phyloP scores from a whole-genome alignment of 306 rosid genomes.

The Lathyrus oleraceus region DNA sequence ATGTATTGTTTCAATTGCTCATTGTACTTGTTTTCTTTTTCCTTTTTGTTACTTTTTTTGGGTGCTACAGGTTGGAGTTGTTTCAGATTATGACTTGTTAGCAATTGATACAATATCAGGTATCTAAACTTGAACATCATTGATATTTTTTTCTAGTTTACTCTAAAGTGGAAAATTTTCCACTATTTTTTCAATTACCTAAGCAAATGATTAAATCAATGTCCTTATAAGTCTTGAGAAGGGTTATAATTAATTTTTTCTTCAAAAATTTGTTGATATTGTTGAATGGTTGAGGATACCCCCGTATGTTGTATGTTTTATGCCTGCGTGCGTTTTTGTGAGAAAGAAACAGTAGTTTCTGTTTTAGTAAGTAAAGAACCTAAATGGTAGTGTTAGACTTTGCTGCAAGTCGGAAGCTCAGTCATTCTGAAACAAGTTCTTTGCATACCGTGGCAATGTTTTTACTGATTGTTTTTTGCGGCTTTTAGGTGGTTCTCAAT shows the following conservation, averaged over 20 bases:
- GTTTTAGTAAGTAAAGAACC: conserved; percentile 13
- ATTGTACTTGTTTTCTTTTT: background rate
- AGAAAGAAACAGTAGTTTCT: background rate
- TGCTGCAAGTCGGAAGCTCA: conserved; percentile 11
- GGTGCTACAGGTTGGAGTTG: conserved; percentile 84
- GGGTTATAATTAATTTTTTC: background rate
- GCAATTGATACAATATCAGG: conserved; percentile 98
- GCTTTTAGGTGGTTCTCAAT: conserved; percentile 65
- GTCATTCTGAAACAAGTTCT: conserved; percentile 8
- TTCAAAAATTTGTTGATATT: conserved; percentile 11
- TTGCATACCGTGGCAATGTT: conserved; percentile 1
- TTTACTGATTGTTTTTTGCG: conserved; percentile 26
- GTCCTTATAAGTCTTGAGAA: conserved; percentile 15
- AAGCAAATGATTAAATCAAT: conserved; percentile 4
- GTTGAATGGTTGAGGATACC: conserved; percentile 20
- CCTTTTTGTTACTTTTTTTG: background rate
- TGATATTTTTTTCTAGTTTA: background rate
- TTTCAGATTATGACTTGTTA: conserved; percentile 91
- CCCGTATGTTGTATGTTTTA: background rate
- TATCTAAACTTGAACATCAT: conserved; percentile 22
- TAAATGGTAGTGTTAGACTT: conserved; percentile 1
- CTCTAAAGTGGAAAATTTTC: background rate
- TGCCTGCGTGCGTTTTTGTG: background rate
- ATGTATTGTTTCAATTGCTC: conserved; percentile 33
- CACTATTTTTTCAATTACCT: background rate